Evolutionary conservation across 2,329 filamentous ascomycete genomes (phyloP), one percentile per base, ranked within the genome.

Genomic region (Triangularia verruculosa): DNA sequence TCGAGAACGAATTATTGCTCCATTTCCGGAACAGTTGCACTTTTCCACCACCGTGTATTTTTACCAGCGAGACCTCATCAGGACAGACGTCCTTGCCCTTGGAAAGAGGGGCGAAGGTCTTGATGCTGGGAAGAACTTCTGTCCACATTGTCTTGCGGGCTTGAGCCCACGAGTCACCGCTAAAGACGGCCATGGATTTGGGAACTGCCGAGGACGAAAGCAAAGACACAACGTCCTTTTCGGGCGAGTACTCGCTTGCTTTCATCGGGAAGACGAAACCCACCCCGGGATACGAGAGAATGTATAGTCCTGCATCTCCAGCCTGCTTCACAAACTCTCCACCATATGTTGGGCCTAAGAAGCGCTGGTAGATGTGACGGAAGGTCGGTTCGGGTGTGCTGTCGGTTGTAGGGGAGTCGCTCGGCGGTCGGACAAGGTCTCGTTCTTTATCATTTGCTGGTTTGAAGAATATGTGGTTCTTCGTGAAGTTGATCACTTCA

Each of bases 291-390:
- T 97, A 99, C 1, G 94, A 98, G 32, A 99, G 80, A 32, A 97
- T 88, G 73, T 98, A 99, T 64, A 82, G 79, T 15, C 81, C 80
- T 11, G 82, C 81, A 51, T 80, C 78, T 34, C 79, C 80, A 6
- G 77, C 75, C 0, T 91, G 86, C 8, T 89, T 84, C 39, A 97
- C 83, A 72, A 94, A 99, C 79, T 99, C 95, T 67, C 95, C 95
- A 1, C 91, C 91, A 74, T 96, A 98, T 0, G 94, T 96, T 17
- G 93, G 93, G 0, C 95, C 95, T 67, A 99, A 88, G n/a, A 97
- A 82, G 60, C 91, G 88, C 71, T 96, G 92, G 75, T 98, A 99
- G 69, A 99, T 89, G 75, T 96, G 92, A 64, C 89, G 85, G 75
- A 97, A 97, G 15, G 86, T 89, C 4, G 93, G 93, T 0, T 92